phyloP scores from a whole-genome alignment of 768 basidiomycete genomes.

The Boletus subcaerulescens region DNA sequence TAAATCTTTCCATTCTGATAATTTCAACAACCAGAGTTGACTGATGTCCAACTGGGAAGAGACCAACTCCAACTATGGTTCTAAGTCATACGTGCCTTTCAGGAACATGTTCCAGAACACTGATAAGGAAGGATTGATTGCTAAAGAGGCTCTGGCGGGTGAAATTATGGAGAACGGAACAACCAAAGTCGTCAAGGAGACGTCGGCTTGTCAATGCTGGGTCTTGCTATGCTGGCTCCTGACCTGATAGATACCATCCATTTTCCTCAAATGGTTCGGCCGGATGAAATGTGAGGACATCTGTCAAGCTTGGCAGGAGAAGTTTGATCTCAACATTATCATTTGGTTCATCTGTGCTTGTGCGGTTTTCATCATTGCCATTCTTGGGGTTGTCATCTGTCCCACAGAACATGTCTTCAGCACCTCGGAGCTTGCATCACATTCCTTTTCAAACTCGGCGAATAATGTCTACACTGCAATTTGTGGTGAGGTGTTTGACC shows the following conservation, averaged over 20 bases:
- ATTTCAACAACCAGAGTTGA: constrained; percentile 75
- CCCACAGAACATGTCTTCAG: too few relatives aligned
- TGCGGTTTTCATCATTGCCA: too few relatives aligned
- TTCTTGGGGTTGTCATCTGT: too few relatives aligned
- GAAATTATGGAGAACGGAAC: constrained; percentile 88
- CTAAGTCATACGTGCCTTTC: constrained; percentile 91
- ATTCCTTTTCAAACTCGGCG: too few relatives aligned
- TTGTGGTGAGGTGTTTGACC: too few relatives aligned
- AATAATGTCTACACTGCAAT: too few relatives aligned
- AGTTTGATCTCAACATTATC: constrained; percentile 90
- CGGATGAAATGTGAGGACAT: constrained; percentile 95
- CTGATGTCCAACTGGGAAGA: constrained; percentile 79
- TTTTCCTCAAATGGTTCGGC: constrained; percentile 65
- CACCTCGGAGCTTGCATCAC: too few relatives aligned
- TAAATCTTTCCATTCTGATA: constrained; percentile 70
- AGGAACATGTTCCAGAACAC: constrained; percentile 92
- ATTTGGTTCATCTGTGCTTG: too few relatives aligned
- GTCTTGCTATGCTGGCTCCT: constrained; percentile 82
- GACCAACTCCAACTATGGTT: constrained; percentile 76
- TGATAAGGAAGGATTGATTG: constrained; percentile 66
- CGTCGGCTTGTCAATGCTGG: constrained; percentile 81
- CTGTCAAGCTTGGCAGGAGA: constrained; percentile 96
- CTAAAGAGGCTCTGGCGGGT: constrained; percentile 82
- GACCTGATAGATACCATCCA: constrained; percentile 88
- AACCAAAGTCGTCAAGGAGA: constrained; percentile 82